Percentiles rank a stretch among this genome's conserved stretches.
phyloP scores from a whole-genome alignment of 2,329 filamentous ascomycete genomes.

The Colletotrichum sp. region DNA sequence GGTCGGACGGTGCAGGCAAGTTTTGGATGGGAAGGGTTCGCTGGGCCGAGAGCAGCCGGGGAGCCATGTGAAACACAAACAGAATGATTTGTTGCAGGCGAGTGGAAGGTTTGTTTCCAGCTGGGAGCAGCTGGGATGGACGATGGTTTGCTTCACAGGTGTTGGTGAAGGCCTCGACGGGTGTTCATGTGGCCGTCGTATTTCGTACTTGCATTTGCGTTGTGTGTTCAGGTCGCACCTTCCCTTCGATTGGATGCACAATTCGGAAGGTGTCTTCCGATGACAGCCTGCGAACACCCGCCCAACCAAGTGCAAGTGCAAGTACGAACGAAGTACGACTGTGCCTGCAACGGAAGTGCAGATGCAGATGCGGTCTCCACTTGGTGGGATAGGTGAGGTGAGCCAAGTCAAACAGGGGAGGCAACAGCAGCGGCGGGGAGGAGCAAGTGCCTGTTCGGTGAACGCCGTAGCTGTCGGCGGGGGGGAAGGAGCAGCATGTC shows the following conservation, averaged over 20 bases:
- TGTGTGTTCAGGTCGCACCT: not conserved
- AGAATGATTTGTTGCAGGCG: not conserved
- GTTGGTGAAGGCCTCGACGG: not conserved
- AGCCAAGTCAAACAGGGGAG: not conserved
- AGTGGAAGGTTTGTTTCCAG: not conserved
- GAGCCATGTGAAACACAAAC: conserved; percentile 5
- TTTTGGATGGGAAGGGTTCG: not conserved
- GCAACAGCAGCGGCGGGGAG: not conserved
- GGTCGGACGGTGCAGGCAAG: not conserved
- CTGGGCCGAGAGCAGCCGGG: not conserved
- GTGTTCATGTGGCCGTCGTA: not conserved
- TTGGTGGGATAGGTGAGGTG: not conserved
- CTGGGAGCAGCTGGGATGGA: not conserved
- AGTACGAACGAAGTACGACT: not conserved
- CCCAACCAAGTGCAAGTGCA: not conserved
- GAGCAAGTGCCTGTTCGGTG: not conserved
- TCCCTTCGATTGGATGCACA: not conserved
- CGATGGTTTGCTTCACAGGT: not conserved
- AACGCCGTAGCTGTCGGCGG: not conserved
- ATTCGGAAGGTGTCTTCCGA: not conserved
- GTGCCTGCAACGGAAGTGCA: not conserved
- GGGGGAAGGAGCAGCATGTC: not conserved
- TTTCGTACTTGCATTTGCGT: not conserved
- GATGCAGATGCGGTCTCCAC: not conserved
- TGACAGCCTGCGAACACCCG: not conserved